Percentiles rank a stretch among this genome's conserved stretches.
Conservation (phyloP, 805 yeast genomes). For the Scheffersomyces lignosus region DNA sequence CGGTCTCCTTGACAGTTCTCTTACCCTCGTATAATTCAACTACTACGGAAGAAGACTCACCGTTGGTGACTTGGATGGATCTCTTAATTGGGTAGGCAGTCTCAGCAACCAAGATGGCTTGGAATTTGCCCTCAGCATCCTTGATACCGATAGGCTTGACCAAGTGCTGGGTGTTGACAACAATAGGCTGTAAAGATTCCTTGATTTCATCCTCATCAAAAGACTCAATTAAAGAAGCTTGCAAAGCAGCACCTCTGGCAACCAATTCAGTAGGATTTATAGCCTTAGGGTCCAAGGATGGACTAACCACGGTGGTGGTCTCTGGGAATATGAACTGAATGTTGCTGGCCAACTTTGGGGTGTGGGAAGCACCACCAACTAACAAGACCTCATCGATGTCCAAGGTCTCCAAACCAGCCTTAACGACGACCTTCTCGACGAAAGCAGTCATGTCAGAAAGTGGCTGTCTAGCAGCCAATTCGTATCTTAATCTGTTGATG, state of each 20-base stretch:
- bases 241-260: constrained; percentile 95
- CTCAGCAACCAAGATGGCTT: constrained; percentile 73
- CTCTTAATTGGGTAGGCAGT: constrained; percentile 91
- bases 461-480: constrained; percentile 78
- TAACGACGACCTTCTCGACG: constrained; percentile 68
- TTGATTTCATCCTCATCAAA: constrained; percentile 81
- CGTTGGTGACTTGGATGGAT: constrained; percentile 62
- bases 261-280: constrained; percentile 85
- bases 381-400: constrained; percentile 90
- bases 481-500: constrained; percentile 92
- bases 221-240: constrained; percentile 81
- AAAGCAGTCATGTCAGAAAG: constrained; percentile 75
- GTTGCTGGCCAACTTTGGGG: constrained; percentile 85
- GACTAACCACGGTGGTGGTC: constrained; percentile 70
- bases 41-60: constrained; percentile 56
- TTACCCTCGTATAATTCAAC: constrained; percentile 84
- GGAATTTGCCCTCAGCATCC: constrained; percentile 68
- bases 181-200: constrained; percentile 80
- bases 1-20: constrained; percentile 78
- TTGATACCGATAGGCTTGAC: constrained; percentile 82
- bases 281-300: constrained; percentile 70
- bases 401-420: constrained; percentile 81
- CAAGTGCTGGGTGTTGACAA: constrained; percentile 85
- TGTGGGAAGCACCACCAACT: constrained; percentile 90
- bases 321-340: constrained; percentile 79